Evolutionary conservation across 2,329 filamentous ascomycete species (phyloP), one percentile per base, ranked within the genome.

Genomic region (Magnaporthiopsis incrustans): DNA sequence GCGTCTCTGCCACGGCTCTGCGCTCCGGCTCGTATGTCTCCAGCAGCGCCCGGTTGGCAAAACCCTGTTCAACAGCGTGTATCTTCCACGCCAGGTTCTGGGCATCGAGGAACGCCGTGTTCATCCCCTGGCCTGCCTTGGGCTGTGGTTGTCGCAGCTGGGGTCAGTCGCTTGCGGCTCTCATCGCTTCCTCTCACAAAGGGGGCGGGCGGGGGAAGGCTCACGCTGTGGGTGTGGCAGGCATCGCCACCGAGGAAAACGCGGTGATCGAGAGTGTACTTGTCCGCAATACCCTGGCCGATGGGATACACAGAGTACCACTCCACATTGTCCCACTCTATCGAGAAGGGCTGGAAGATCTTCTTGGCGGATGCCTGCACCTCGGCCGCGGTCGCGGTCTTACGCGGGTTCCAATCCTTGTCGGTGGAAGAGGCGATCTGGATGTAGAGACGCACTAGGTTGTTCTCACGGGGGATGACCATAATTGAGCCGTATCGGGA

Each of bases 71-170:
- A 12, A 97, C 94, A 50, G 90, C 87, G 73, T 97, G 93, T 62
- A 97, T 90, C 79, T 98, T 98, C 93, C 93, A 98, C 10, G 93
- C 93, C 57, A 98, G 81, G 75, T 97, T 98, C 66, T 92, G 85
- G 0, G 92, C 92, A 69, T 94, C 89, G 62, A 90, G 79, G 76
- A 92, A 91, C 4, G 88, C 89, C 0, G 89, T 89, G 71, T 92
- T 92, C 89, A 92, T 92, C 35, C 89, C 89, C 74, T 91, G 89
- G 1, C 89, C 89, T 38, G 89, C 89, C 78, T 91, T 91, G 53
- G 89, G 89, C 68, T 70, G 35, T 57, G 25, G 5, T n/a, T 25
- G 15, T 60, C n/a, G 56, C n/a, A 58, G 22, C 57, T 15, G 6
- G 26, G 30, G 57, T 58, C 12, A 58, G 57, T 58, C 26, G 14